These are phyloP conservation scores for Podosphaera aphanis DNA, from an alignment of 2,329 filamentous ascomycete genomes.

Conservation along the genomic window DNA sequence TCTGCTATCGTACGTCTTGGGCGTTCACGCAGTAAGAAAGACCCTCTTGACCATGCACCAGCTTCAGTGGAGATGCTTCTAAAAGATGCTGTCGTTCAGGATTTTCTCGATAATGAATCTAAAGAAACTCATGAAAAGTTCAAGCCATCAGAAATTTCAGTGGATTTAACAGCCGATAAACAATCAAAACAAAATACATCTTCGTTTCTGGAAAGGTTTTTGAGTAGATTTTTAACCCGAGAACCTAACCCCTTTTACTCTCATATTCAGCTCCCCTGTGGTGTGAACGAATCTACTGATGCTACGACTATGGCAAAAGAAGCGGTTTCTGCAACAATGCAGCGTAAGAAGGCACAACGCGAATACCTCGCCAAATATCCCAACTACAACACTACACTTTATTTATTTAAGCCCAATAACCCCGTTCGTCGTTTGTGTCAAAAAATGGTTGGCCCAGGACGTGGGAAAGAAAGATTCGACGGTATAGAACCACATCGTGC, in stretches of 20 bases:
- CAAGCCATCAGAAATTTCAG: conserved; percentile 7
- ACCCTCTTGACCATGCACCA: conserved; percentile 77
- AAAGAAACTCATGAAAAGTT: conserved; percentile 19
- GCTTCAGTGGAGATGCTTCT: conserved; percentile 89
- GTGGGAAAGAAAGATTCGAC: conserved; percentile 68
- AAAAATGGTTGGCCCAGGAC: conserved; percentile 69
- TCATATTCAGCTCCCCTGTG: conserved; percentile 39
- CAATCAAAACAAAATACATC: conserved; percentile 37
- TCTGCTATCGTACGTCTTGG: conserved; percentile 44
- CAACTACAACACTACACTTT: conserved; percentile 79
- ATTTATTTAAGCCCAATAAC: conserved; percentile 60
- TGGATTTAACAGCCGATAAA: conserved; percentile 17
- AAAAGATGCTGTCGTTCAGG: conserved; percentile 83
- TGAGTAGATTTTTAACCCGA: conserved; percentile 30
- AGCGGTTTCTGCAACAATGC: conserved; percentile 61
- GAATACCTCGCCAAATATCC: conserved; percentile 76
- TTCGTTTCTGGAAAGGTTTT: conserved; percentile 35
- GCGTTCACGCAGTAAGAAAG: conserved; percentile 36
- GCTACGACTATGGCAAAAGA: conserved; percentile 75
- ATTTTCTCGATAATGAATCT: conserved; percentile 65
- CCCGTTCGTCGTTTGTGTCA: conserved; percentile 66
- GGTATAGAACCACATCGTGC: conserved; percentile 73
- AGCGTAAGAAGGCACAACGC: conserved; percentile 66
- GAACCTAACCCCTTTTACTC: conserved; percentile 95
- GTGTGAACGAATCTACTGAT: conserved; percentile 56